phyloP scores from a whole-genome alignment of 1,284 basidiomycete genomes.

The Tilletia setariae region DNA sequence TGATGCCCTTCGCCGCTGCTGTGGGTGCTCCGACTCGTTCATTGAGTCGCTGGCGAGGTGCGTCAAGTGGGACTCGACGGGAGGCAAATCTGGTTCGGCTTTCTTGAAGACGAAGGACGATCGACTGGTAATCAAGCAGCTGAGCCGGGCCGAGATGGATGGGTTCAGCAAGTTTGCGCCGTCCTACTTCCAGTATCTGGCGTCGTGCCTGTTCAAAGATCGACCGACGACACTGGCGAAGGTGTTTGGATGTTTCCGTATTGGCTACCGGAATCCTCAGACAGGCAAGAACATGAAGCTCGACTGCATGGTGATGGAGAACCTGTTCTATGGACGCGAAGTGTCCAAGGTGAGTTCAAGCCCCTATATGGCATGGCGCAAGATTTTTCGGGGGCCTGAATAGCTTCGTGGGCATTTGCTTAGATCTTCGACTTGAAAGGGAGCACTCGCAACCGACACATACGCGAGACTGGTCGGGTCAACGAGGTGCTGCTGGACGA shows the following conservation, averaged over 20 bases:
- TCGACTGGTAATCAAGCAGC: conserved; percentile 95
- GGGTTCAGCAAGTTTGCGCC: conserved; percentile 96
- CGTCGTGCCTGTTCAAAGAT: conserved; percentile 59
- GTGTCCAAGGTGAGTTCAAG: conserved; percentile 66
- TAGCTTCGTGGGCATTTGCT: not conserved
- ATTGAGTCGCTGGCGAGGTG: conserved; percentile 90
- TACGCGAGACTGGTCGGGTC: conserved; percentile 81
- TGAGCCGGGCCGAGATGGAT: conserved; percentile 85
- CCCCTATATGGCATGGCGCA: conserved; percentile 11
- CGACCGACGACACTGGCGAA: conserved; percentile 92
- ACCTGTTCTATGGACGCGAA: conserved; percentile 85
- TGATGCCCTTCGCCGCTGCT: conserved; percentile 83
- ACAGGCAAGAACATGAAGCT: conserved; percentile 78
- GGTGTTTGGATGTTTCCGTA: conserved; percentile 94
- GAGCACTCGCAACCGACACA: conserved; percentile 58
- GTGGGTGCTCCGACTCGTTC: conserved; percentile 88
- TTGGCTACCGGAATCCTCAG: conserved; percentile 81
- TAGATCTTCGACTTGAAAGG: conserved; percentile 52
- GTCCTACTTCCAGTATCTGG: conserved; percentile 96
- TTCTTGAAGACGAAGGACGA: conserved; percentile 89
- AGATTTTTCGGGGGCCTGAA: not conserved
- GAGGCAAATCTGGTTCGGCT: conserved; percentile 93
- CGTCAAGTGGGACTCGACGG: conserved; percentile 90
- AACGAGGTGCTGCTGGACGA: conserved; percentile 88
- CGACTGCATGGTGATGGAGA: conserved; percentile 95